Conservation (phyloP, 129 eudicot genomes). For the Rutidosis leptorrhynchoides region DNA sequence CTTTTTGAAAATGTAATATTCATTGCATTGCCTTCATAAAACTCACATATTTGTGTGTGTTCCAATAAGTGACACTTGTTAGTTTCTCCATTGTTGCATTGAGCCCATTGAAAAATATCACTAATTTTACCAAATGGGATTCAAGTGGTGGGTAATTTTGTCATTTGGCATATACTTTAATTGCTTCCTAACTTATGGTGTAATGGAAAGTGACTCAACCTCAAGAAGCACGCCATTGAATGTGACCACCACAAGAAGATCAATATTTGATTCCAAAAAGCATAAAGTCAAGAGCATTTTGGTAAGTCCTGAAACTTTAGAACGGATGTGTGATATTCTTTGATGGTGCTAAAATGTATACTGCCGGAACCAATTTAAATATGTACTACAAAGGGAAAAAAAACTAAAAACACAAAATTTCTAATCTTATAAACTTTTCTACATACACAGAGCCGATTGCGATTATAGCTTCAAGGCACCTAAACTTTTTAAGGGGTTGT, state of each 20-base stretch:
- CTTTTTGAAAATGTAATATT: constrained; percentile 7
- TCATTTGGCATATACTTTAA: constrained; percentile 30
- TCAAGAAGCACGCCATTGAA: constrained; percentile 20
- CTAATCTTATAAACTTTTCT: background rate
- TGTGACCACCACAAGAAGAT: constrained; percentile 25
- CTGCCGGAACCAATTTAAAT: background rate
- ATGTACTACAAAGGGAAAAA: background rate
- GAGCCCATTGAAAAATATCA: background rate
- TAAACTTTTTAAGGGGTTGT: too few species aligned
- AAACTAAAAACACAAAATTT: background rate
- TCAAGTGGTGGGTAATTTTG: constrained; percentile 29
- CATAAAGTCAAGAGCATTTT: constrained; percentile 40
- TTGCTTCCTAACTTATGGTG: constrained; percentile 16
- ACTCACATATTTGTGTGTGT: background rate
- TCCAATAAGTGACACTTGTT: background rate
- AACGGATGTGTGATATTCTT: background rate
- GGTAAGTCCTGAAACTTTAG: constrained; percentile 27
- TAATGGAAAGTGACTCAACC: background rate
- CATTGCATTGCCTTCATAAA: background rate
- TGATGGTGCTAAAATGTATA: background rate
- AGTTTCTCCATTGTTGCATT: background rate
- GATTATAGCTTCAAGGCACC: background rate
- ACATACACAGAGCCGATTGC: background rate
- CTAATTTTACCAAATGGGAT: constrained; percentile 28
- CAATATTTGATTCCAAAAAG: constrained; percentile 19